Percentiles rank a stretch among this genome's conserved stretches.
Conservation (phyloP, 805 yeast genomes). For the Schwanniomyces sp. region DNA sequence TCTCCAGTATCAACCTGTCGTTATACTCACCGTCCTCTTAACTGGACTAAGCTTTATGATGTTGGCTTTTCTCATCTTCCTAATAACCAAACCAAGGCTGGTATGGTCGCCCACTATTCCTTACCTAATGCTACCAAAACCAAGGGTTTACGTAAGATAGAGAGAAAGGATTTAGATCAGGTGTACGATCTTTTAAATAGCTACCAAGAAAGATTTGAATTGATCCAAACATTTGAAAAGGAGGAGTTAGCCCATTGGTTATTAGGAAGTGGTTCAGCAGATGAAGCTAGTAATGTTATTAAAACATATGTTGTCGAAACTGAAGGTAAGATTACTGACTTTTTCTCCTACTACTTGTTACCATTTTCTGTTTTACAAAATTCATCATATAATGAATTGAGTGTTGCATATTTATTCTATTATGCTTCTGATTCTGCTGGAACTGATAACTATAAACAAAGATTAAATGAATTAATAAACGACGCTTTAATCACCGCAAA, state of each 20-base stretch:
- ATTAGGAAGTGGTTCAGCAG: conserved; percentile 43
- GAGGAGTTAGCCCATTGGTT: conserved; percentile 84
- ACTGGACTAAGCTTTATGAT: conserved; percentile 86
- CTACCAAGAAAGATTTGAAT: conserved; percentile 70
- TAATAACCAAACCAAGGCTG: conserved; percentile 59
- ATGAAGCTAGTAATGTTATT: conserved; percentile 51
- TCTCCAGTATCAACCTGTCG: conserved; percentile 88
- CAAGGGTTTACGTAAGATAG: conserved; percentile 59
- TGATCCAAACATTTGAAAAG: conserved; percentile 66
- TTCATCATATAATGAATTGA: conserved; percentile 61
- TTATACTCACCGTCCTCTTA: conserved; percentile 89
- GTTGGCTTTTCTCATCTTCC: conserved; percentile 90
- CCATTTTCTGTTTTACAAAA: conserved; percentile 83
- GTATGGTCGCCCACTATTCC: conserved; percentile 62
- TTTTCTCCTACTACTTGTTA: conserved; percentile 82
- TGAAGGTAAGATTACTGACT: conserved; percentile 75
- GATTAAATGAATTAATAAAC: conserved; percentile 60
- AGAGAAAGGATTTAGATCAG: conserved; percentile 59
- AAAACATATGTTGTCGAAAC: conserved; percentile 75
- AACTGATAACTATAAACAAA: conserved; percentile 46
- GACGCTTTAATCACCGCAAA: conserved; percentile 81
- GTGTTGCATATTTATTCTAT: conserved; percentile 86
- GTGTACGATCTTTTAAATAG: conserved; percentile 57
- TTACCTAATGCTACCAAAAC: conserved; percentile 52
- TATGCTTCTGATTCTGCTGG: conserved; percentile 74